Evolutionary conservation across 2,329 filamentous ascomycete species (phyloP), one percentile per base, ranked within the genome.

Genomic region (Hymenoscyphus infarciens): DNA sequence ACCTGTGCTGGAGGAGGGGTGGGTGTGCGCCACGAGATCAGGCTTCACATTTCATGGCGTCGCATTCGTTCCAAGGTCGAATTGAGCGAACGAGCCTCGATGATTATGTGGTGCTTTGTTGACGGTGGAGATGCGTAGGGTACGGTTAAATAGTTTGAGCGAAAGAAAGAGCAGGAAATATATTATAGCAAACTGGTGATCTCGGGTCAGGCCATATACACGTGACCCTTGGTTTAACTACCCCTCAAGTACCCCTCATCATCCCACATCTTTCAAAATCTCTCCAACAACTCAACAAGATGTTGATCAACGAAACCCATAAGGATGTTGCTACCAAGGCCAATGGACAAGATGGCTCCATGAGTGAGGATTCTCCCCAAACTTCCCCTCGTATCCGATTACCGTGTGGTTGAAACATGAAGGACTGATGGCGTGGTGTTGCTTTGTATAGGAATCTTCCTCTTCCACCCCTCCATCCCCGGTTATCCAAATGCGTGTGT

Each of bases 391-490:
- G 35, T 27, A 33, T 42, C 16, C 13, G 11, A 35, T 61, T 38
- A 54, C 27, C 56, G 4, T 19, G n/a, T 27, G 56, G 64, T 64
- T 25, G 61, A 53, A 27, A 19, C 27, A 11, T 25, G 19, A 22
- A 49, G 19, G 42, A 5, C 42, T 49, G 42, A 49, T 49, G 42
- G 42, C 42, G 42, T 49, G 42, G 42, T 49, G 42, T 22, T 25
- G 10, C 42, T 22, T 49, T 49, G n/a, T 10, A 49, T 74, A 96
- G 92, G 92, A 69, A 89, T 97, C 73, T 96, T 93, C 77, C 74
- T 96, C 74, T 97, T 93, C 77, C 91, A 97, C 74, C 93, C 93
- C 7, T 86, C 85, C 15, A 88, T 97, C 68, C 85, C 91, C 0
- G 88, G 89, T 64, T 96, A 96, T 74, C 92, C 93, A 31, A 87